Evolutionary conservation across 495 filamentous ascomycete species (phyloP), one percentile per base, ranked within the genome.

Genomic region (Penicillium herquei): DNA sequence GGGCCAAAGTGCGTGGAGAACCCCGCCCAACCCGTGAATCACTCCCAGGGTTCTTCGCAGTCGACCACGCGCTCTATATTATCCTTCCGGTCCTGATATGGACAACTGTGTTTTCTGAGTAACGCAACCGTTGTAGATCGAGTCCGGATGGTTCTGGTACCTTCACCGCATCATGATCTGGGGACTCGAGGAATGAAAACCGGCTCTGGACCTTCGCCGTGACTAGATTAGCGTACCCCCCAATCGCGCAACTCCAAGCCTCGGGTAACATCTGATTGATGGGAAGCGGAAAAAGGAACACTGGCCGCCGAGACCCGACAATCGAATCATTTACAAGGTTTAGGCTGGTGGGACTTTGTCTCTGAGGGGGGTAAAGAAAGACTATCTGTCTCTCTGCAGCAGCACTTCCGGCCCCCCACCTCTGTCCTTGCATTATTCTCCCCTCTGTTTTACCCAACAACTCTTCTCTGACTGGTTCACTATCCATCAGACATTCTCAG

Each of bases 261-360:
- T 54, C 56, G 61, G 58, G 58, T 55, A 45, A 52, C 58, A 59
- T 64, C 35, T 64, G 61, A 62, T 64, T 66, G 54, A 66, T 56
- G 49, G 56, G 21, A 26, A 59, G 49, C 13, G 49, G 32, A 35
- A 40, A 39, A 18, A 34, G 12, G 21, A 49, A 14, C 31, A 39
- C 32, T 54, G 34, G 49, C 59, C 55, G 51, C 52, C 32, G 34
- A 54, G 44, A 44, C 53, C 58, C 56, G 50, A 55, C 18, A 58
- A 55, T 55, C 31, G 39, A 52, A 59, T 52, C 61, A 54, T 32
- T 41, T 47, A 61, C 57, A 61, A 64, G 52, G 57, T 61, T 59
- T 55, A 64, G 53, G 13, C 54, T 37, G 52, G 50, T 56, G 55
- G 55, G 56, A 59, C 30, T 39, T 39, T 34, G n/a, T 43, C 17